Evolutionary conservation across 2,329 filamentous ascomycete species (phyloP).

Genomic region (Ophiocordyceps robertsii): DNA sequence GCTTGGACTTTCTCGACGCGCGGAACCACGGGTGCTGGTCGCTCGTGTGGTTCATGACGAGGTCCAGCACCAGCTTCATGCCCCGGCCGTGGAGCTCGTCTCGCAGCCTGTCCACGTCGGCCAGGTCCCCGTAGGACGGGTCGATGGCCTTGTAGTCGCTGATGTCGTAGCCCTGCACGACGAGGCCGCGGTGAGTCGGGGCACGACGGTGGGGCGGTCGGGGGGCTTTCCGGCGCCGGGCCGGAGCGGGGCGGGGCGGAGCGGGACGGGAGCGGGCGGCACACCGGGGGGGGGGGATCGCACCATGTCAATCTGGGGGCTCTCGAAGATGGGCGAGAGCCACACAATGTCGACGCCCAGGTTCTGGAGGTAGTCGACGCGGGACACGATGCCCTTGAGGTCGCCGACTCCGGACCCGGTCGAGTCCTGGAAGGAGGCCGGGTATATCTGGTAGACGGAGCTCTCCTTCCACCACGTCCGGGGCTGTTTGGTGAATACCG

Average conservation of each 20-base stretch:
- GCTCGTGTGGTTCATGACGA: slow-evolving; percentile 61
- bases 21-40: slow-evolving; percentile 45
- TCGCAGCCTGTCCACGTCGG: slow-evolving; percentile 52
- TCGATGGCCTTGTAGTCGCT: slow-evolving; percentile 55
- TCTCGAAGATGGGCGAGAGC: slow-evolving; percentile 33
- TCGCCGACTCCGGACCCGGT: slow-evolving; percentile 43
- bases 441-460: slow-evolving; percentile 48
- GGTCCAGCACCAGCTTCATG: slow-evolving; percentile 59
- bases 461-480: slow-evolving; percentile 46
- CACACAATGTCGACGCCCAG: slow-evolving; percentile 47
- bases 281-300: slow-evolving; percentile 1
- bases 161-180: slow-evolving; percentile 50
- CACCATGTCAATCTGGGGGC: slow-evolving; percentile 51
- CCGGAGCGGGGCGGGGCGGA: too few relatives aligned
- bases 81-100: slow-evolving; percentile 44
- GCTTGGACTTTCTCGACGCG: slow-evolving; percentile 36
- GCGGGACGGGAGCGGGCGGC: too few relatives aligned
- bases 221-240: not conserved
- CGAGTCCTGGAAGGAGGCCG: slow-evolving; percentile 46
- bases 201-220: not conserved
- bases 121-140: slow-evolving; percentile 51
- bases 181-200: not conserved
- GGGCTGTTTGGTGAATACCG: slow-evolving; percentile 9
- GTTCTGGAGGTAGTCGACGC: slow-evolving; percentile 39
- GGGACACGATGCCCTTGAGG: slow-evolving; percentile 42